Conservation (phyloP, 192 early-diverging fungal species). For the Gamsiella multidivaricata region DNA sequence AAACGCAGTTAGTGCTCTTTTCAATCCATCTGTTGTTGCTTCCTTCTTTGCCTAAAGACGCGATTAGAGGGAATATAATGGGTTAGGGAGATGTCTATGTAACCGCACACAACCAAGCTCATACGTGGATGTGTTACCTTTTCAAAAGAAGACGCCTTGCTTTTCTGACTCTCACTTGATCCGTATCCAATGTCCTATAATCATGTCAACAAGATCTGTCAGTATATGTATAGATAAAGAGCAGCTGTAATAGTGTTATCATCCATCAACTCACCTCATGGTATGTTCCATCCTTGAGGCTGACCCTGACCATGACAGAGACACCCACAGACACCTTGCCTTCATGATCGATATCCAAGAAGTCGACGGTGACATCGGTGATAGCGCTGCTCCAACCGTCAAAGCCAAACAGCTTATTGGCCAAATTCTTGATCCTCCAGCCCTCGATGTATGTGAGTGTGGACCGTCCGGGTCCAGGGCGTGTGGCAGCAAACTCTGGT, state of each 20-base stretch:
- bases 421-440: conserved; percentile 84
- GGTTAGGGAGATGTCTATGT: neutral
- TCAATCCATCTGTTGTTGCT: conserved; percentile 89
- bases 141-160: conserved; percentile 84
- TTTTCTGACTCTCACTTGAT: conserved; percentile 76
- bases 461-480: conserved; percentile 74
- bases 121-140: conserved; percentile 65
- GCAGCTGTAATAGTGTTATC: no score
- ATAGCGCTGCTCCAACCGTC: conserved; percentile 90
- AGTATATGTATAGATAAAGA: no score
- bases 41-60: conserved; percentile 82
- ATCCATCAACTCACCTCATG: conserved; percentile 74
- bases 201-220: neutral
- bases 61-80: neutral
- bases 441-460: conserved; percentile 87
- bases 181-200: conserved; percentile 90
- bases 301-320: conserved; percentile 82
- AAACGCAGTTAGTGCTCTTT: conserved; percentile 87
- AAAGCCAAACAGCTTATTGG: conserved; percentile 96
- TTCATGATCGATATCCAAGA: conserved; percentile 59
- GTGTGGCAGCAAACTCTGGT: conserved; percentile 74
- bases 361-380: conserved; percentile 81
- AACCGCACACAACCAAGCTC: neutral
- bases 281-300: conserved; percentile 87
- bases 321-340: conserved; percentile 74